These are phyloP conservation scores for Pelargonium nanum DNA, from an alignment of 345 rosid species.

Conservation along the genomic window DNA sequence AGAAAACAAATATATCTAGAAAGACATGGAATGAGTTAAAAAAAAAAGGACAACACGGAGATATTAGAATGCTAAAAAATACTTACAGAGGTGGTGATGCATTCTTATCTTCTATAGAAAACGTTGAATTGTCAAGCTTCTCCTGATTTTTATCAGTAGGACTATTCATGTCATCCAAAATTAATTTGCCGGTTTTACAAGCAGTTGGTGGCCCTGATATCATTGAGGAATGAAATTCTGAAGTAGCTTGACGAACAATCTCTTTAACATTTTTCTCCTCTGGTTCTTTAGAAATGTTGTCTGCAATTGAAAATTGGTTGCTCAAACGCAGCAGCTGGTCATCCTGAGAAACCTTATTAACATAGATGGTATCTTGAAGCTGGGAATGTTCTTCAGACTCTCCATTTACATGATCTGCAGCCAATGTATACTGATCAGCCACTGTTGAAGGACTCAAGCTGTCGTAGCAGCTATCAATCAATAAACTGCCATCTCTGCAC, in stretches of 20 bases:
- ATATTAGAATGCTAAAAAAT: constrained; percentile 11
- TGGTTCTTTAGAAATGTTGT: constrained; percentile 17
- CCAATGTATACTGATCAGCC: constrained; percentile 13
- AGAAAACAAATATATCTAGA: background rate
- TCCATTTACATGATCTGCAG: constrained; percentile 17
- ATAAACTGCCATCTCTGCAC: constrained; percentile 7
- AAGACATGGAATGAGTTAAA: constrained; percentile 4
- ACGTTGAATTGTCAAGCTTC: constrained; percentile 10
- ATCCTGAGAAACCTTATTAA: constrained; percentile 16
- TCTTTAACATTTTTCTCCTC: constrained; percentile 9
- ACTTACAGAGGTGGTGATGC: constrained; percentile 29
- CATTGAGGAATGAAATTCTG: constrained; percentile 10
- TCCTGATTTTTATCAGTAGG: constrained; percentile 10
- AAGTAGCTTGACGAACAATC: constrained; percentile 19
- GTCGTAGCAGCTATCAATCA: constrained; percentile 7
- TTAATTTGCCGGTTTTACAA: too few species aligned
- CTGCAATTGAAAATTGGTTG: constrained; percentile 13
- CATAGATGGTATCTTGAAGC: constrained; percentile 17
- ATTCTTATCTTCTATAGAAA: constrained; percentile 22
- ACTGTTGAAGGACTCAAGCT: constrained; percentile 9
- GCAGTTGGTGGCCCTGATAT: too few species aligned
- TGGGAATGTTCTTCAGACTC: constrained; percentile 17
- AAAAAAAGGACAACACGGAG: too few species aligned
- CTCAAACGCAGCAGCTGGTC: constrained; percentile 6
- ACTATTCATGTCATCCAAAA: background rate